Evolutionary conservation across 768 basidiomycete species (phyloP).

Genomic region (Neoboletus brunneissimus): DNA sequence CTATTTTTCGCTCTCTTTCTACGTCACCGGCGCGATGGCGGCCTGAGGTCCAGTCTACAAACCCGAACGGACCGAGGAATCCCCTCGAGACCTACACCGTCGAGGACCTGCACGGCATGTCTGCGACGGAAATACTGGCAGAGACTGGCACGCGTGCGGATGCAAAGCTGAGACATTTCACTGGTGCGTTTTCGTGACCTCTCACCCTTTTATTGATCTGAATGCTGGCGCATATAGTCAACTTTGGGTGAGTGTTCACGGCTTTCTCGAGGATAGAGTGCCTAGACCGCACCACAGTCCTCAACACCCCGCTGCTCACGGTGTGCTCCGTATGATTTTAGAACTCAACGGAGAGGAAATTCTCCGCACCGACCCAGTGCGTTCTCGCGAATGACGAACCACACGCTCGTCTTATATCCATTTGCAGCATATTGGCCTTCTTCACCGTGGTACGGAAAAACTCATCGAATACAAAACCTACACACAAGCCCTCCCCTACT

Average conservation of each 20-base stretch:
- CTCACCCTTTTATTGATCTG: not conserved
- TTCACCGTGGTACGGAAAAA: slow-evolving; percentile 98
- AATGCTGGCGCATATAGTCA: slow-evolving; percentile 53
- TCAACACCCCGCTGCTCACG: slow-evolving; percentile 98
- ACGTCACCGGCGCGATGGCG: slow-evolving; percentile 24
- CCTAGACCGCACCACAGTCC: slow-evolving; percentile 38
- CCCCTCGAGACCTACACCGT: slow-evolving; percentile 69
- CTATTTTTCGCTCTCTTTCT: slow-evolving; percentile 25
- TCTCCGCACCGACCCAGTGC: slow-evolving; percentile 77
- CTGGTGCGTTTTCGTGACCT: slow-evolving; percentile 51
- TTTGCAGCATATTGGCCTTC: slow-evolving; percentile 82
- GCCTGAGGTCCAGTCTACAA: slow-evolving; percentile 26
- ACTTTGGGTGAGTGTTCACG: slow-evolving; percentile 68
- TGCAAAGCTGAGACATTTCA: slow-evolving; percentile 88
- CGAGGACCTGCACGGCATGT: slow-evolving; percentile 81
- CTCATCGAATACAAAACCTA: slow-evolving; percentile 99
- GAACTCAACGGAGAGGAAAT: slow-evolving; percentile 98
- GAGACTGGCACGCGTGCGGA: slow-evolving; percentile 73
- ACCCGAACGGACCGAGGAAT: slow-evolving; percentile 38
- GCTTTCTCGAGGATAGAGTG: not conserved
- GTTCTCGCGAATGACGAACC: slow-evolving; percentile 16
- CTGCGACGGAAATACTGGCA: slow-evolving; percentile 73
- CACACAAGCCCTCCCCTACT: slow-evolving; percentile 95
- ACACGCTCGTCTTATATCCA: slow-evolving; percentile 6
- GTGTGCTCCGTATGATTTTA: slow-evolving; percentile 94